phyloP scores from a whole-genome alignment of 495 filamentous ascomycete genomes.

The Annulohypoxylon maeteangense region DNA sequence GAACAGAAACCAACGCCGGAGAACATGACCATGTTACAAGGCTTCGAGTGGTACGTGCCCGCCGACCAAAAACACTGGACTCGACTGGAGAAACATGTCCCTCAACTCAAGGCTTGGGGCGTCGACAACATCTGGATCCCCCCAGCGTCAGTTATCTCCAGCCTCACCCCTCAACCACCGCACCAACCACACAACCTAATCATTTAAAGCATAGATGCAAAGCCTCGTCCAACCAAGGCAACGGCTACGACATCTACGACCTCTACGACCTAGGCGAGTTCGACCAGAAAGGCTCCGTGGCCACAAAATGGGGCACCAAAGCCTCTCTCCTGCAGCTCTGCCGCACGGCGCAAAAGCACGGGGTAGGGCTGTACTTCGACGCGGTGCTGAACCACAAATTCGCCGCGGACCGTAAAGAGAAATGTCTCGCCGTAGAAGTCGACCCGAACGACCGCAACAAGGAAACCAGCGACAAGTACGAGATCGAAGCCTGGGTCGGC shows the following conservation, averaged over 20 bases:
- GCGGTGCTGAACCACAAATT: not conserved
- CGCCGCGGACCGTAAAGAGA: not conserved
- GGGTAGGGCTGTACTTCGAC: not conserved
- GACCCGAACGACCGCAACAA: not conserved
- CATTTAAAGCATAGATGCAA: not conserved
- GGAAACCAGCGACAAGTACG: not conserved
- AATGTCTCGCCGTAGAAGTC: not conserved
- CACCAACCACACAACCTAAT: not conserved
- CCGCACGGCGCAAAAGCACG: not conserved
- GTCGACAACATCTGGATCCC: constrained; percentile 2
- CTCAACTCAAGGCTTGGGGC: not conserved
- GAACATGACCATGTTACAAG: constrained; percentile 8
- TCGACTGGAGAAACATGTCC: not conserved
- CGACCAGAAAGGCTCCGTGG: not conserved
- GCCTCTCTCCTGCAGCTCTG: not conserved
- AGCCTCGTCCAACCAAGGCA: not conserved
- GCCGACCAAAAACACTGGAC: not conserved
- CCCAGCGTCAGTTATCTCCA: not conserved
- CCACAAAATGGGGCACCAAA: constrained; percentile 1
- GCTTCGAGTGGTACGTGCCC: constrained; percentile 5
- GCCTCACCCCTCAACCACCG: not conserved
- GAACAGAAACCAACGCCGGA: constrained; percentile 4
- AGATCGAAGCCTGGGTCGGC: not conserved
- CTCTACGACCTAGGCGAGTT: constrained; percentile 3
- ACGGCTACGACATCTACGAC: not conserved